These are phyloP conservation scores for Candida pseudoglaebosa DNA, from an alignment of 805 yeast species.

Conservation along the genomic window DNA sequence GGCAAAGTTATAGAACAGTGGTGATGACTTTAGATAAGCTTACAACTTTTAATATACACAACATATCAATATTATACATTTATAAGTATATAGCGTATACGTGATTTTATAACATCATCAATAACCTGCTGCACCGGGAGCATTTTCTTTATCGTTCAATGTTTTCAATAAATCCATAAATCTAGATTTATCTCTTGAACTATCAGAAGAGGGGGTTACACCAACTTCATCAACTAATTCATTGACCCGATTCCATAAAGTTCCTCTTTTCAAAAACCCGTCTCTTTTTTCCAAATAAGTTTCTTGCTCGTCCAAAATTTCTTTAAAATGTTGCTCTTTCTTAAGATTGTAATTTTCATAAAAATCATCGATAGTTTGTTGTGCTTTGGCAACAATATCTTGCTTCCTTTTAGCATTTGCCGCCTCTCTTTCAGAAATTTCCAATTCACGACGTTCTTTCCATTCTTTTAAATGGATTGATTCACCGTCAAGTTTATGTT, in stretches of 20 bases:
- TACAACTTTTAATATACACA: neutral
- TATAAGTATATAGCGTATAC: constrained; percentile 1
- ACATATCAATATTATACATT: neutral
- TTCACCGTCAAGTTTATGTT: constrained; percentile 31
- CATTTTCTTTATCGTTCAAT: constrained; percentile 65
- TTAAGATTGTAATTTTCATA: constrained; percentile 87
- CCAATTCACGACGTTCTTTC: constrained; percentile 77
- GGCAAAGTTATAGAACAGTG: too few relatives aligned
- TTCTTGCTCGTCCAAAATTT: constrained; percentile 64
- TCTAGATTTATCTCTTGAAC: constrained; percentile 62
- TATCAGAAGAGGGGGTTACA: constrained; percentile 33
- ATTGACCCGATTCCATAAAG: constrained; percentile 58
- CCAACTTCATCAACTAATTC: constrained; percentile 48
- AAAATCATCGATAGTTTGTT: constrained; percentile 82
- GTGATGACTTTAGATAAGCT: too few relatives aligned
- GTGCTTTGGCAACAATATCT: constrained; percentile 71
- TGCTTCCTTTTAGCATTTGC: constrained; percentile 59
- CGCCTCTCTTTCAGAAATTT: constrained; percentile 75
- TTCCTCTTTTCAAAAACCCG: constrained; percentile 45
- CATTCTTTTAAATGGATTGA: constrained; percentile 60
- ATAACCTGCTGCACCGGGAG: constrained; percentile 75
- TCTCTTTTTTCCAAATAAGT: constrained; percentile 73
- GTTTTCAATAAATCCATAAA: constrained; percentile 62
- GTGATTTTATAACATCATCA: constrained; percentile 15
- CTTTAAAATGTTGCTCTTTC: constrained; percentile 64